A percentile compares a stretch with the other conserved stretches of the same genome.
phyloP scores from a whole-genome alignment of 2,329 filamentous ascomycete species.

The Geosmithia putterillii region DNA sequence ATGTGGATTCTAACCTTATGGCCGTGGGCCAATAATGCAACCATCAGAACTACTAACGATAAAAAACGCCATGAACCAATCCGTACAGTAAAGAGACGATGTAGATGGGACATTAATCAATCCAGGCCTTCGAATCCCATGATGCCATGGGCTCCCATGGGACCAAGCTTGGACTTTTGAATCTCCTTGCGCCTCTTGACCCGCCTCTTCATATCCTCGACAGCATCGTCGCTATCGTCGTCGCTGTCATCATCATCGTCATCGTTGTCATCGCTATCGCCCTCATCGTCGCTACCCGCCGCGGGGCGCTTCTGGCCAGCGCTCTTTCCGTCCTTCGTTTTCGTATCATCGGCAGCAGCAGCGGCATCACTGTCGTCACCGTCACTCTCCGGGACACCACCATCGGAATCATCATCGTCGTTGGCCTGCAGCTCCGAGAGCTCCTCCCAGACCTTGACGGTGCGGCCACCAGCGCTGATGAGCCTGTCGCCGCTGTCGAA shows the following conservation, averaged over 20 bases:
- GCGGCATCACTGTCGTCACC: constrained; percentile 26
- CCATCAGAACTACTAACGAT: background rate
- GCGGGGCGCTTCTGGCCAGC: constrained; percentile 10
- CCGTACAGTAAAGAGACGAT: constrained; percentile 1
- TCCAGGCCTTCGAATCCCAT: constrained; percentile 36
- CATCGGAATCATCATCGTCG: constrained; percentile 32
- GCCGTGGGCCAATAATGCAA: too few species aligned
- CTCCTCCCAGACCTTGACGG: constrained; percentile 90
- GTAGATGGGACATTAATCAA: constrained; percentile 14
- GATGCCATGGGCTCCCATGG: constrained; percentile 38
- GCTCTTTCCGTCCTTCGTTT: constrained; percentile 19
- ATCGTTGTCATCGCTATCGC: constrained; percentile 34
- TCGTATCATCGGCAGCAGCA: too few species aligned
- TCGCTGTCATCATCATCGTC: constrained; percentile 37
- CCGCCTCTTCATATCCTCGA: constrained; percentile 28
- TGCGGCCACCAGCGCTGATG: constrained; percentile 77
- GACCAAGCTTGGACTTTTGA: constrained; percentile 29
- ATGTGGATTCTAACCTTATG: too few species aligned
- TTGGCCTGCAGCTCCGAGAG: constrained; percentile 39
- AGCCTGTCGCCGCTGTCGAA: constrained; percentile 81
- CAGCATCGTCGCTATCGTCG: constrained; percentile 18
- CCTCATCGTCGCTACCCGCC: constrained; percentile 6
- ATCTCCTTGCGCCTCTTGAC: constrained; percentile 30
- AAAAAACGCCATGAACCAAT: background rate
- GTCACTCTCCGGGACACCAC: constrained; percentile 30